Conservation (phyloP, 2,329 filamentous ascomycete species). For the Monilinia fructigena region DNA sequence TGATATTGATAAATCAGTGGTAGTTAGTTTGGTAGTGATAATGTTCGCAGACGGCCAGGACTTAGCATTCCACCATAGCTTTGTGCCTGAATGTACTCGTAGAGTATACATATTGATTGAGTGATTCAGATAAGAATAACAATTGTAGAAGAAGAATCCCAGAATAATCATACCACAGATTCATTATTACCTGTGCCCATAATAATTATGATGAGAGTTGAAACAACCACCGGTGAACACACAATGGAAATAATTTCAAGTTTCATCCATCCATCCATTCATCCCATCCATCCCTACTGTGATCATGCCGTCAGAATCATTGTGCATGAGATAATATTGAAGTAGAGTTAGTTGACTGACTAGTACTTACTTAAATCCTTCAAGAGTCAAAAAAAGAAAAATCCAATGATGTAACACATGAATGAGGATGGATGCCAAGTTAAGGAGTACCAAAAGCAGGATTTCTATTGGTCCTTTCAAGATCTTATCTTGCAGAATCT, state of each 20-base stretch:
- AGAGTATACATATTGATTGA: not conserved
- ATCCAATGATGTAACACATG: not conserved
- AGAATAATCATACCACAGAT: too few species aligned
- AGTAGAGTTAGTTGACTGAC: too few species aligned
- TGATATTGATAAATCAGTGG: not conserved
- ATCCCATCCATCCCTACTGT: too few species aligned
- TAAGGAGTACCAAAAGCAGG: too few species aligned
- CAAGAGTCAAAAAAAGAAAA: too few species aligned
- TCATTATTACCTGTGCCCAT: too few species aligned
- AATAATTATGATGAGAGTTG: not conserved
- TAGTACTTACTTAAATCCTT: too few species aligned
- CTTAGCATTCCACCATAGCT: not conserved
- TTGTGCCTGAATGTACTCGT: not conserved
- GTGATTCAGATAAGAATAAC: not conserved
- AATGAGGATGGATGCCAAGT: too few species aligned
- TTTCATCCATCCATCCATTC: too few species aligned
- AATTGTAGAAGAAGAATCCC: not conserved
- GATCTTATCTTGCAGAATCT: conserved; percentile 20
- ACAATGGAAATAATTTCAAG: too few species aligned
- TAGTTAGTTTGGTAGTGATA: not conserved
- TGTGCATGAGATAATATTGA: too few species aligned
- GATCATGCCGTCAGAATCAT: too few species aligned
- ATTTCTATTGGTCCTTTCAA: not conserved
- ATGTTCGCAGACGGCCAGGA: not conserved
- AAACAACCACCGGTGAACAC: not conserved